Evolutionary conservation across 1,284 basidiomycete species (phyloP).

Genomic region (Apiotrichum akiyoshidainum): DNA sequence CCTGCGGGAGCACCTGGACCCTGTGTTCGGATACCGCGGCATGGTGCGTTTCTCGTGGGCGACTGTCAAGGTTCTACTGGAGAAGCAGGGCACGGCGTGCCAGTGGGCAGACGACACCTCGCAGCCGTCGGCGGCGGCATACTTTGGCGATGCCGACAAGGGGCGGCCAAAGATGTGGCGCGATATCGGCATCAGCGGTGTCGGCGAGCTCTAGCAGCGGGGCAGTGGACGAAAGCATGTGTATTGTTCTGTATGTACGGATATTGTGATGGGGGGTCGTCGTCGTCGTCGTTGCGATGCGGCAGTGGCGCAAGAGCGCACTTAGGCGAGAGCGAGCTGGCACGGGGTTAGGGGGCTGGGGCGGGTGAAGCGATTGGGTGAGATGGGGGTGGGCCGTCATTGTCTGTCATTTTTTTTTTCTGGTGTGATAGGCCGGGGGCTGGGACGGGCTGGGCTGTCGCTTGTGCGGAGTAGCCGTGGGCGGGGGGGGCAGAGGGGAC

Average conservation of each 20-base stretch:
- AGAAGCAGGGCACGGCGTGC: slow-evolving; percentile 71
- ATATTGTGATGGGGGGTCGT: neutral
- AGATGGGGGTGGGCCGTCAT: no score
- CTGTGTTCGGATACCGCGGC: slow-evolving; percentile 88
- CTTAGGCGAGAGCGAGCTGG: neutral
- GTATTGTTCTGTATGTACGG: neutral
- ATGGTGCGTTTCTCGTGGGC: slow-evolving; percentile 94
- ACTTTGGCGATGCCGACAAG: slow-evolving; percentile 61
- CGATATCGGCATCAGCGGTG: slow-evolving; percentile 68
- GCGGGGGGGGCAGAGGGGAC: no score
- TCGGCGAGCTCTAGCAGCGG: slow-evolving; percentile 53
- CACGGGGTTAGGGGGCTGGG: neutral
- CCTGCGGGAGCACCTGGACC: slow-evolving; percentile 72
- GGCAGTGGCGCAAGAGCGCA: neutral
- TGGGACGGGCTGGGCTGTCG: no score
- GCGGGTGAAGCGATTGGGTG: no score
- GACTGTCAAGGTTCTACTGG: slow-evolving; percentile 81
- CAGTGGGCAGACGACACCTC: slow-evolving; percentile 78
- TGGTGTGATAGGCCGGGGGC: no score
- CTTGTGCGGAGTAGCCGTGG: no score
- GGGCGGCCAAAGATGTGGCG: slow-evolving; percentile 67
- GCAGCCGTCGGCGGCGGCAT: slow-evolving; percentile 68
- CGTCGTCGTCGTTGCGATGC: no score
- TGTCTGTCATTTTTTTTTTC: no score
- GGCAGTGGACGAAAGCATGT: slow-evolving; percentile 1